Base-by-base conservation (phyloP, 73 alveolate species). In the Paraurostyla sp. region DNA sequence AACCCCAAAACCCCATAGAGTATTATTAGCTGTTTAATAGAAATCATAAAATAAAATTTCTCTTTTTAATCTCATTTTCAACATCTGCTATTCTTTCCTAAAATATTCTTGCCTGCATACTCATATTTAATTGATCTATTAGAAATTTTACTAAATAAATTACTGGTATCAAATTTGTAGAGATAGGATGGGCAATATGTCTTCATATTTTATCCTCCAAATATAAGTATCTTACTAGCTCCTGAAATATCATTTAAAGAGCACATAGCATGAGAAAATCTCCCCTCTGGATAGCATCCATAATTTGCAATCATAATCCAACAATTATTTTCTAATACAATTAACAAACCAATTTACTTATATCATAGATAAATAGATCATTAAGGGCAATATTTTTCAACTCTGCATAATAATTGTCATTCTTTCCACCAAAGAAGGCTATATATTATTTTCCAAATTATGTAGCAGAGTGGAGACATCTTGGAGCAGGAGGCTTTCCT, bases 221-320 rank as follows among this genome's bases (percentile, higher is more conserved):
- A 78, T 1, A 78, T 78, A 9, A 78, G 3, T 4, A 78, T 13
- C 33, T 78, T 23, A 32, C 41, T 29, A 2, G 65, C 35, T 7
- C 84, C 58, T 69, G 65, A 59, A 30, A 18, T 11, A 69, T 69
- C 89, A 23, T 20, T 13, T 16, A 56, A 54, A 18, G 73, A 63
- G 33, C 71, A 59, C 89, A 78, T 78, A 0, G 89, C 78, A 52
- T 78, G 89, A 15, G 60, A 27, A 27, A 36, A 78, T 78, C 89
- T 48, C 2, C 78, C 71, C 80, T 78, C 60, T 25, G 89, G 89
- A 78, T 78, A 36, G 80, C 71, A 78, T 32, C 89, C 89, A 78
- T 78, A 78, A 32, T 30, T 42, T 18, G 80, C 80, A 11, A 78
- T 38, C 15, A 29, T 38, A 4, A 32, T 52, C 89, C 89, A 78